Base-by-base conservation (phyloP, 176 grass and related monocot genomes). In the Cenchrus fungigraminus region DNA sequence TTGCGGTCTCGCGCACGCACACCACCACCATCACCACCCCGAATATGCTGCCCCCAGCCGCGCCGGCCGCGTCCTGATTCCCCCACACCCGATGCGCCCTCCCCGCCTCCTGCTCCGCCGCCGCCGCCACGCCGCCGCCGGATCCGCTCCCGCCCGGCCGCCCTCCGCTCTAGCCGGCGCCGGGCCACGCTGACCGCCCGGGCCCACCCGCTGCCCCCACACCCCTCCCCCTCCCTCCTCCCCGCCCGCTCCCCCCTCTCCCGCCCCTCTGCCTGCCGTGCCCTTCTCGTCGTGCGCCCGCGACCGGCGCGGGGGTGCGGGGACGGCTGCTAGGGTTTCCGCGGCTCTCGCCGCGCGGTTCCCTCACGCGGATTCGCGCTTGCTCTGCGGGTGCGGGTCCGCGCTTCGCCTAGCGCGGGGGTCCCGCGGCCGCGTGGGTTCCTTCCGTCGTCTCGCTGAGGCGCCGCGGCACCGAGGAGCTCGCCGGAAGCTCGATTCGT, bases 1-100 rank as follows among this genome's bases (percentile, higher is more conserved):
- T 79, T 79, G 68, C 87, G 81, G 60, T 86, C 74, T 90, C 20
- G 64, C 83, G 65, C 74, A 78, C 88, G 74, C 74, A 37, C 55
- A 59, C 73, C 73, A 57, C 71, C 88, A 31, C 73, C 73, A 57
- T 71, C 88, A 31, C 82, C 44, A 51, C 43, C 59, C 43, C 78
- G 88, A 82, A 90, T 84, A 90, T 87, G 89, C 68, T 91, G 80
- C 69, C 85, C 47, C 85, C 85, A 91, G 89, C 89, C 89, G 32
- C 89, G 89, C 81, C 85, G 89, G 89, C 89, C 85, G 76, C 89
- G 75, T 81, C 85, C 81, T 91, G 85, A 87, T 65, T 71, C 85
- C 84, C 75, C 72, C 72, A 19, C 13, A 28, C 34, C 66, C 51
- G 59, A 73, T 55, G 62, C 62, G 78, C 64, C 6, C 1, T 15